Base-by-base conservation (phyloP, 805 yeast genomes). In the Schwanniomyces yamadae region DNA sequence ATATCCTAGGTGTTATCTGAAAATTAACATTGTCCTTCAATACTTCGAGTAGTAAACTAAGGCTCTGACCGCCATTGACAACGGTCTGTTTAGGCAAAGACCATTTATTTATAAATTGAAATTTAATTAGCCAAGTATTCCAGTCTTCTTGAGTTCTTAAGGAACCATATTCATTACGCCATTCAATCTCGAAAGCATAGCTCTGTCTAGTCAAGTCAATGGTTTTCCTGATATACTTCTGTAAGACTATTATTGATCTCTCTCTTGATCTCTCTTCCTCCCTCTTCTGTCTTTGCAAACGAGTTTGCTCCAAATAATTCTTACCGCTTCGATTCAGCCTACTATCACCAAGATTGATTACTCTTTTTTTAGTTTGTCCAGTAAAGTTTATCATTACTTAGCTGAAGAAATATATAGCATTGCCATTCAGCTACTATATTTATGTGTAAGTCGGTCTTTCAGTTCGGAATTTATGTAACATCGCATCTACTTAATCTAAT, bases 241-340 rank as follows among this genome's bases (percentile, higher is more conserved):
- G 91, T 23, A 90, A 55, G 5, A 56, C 35, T 1, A 46, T 37
- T 0, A 78, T 79, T 1, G 86, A 75, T 23, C 57, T 63, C 25
- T 71, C 75, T 32, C 69, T 73, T 10, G 55, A 49, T 15, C 85
- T 69, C 11, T 63, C 71, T 21, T 63, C 55, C 39, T 84, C 89
- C 39, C 97, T 72, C 40, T 71, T 73, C 39, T 69, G 71, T 25
- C 97, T 69, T 42, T 85, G 88, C 25, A 63, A 62, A 46, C 77
- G 77, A 4, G 95, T 80, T 44, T 75, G 78, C 39, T 74, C 76
- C n/a, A 91, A 59, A 33, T 73, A 66, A 46, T 72, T 56, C 21
- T 36, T 33, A 11, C 27, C 31, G 2, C 64, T 48, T 40, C 31
- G 20, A 13, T 68, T 58, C 55, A 71, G 50, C 42, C 60, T 58